Evolutionary conservation across 305 asterid species (phyloP).

Genomic region (Solanum hybrid): DNA sequence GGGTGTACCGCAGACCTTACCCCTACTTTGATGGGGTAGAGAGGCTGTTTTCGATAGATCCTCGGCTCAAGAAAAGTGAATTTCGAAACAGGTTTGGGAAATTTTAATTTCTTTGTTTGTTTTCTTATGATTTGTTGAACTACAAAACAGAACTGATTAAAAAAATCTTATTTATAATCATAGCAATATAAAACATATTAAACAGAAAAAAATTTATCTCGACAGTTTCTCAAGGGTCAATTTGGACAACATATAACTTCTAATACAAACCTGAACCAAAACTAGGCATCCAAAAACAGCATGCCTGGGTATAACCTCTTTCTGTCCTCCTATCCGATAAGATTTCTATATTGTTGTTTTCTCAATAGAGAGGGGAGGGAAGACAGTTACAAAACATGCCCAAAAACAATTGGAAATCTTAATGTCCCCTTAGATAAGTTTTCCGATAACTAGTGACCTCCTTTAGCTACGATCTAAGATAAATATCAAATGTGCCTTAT

Average conservation of each 20-base stretch:
- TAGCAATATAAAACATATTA: neutral
- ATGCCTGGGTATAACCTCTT: neutral
- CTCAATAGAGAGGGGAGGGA: neutral
- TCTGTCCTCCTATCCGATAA: too few species aligned
- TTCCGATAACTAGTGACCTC: neutral
- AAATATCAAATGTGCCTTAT: neutral
- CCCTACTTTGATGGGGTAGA: neutral
- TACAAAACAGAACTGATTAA: neutral
- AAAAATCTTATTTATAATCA: neutral
- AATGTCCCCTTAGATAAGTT: neutral
- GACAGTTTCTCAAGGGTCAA: neutral
- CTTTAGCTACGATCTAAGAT: neutral
- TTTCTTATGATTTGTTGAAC: neutral
- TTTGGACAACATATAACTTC: neutral
- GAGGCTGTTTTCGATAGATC: neutral
- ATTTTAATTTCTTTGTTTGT: neutral
- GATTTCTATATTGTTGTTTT: neutral
- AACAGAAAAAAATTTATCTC: neutral
- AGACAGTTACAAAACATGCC: neutral
- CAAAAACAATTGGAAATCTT: neutral
- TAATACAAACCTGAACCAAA: neutral
- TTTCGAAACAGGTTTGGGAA: neutral
- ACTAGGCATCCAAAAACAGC: neutral
- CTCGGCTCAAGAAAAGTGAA: neutral
- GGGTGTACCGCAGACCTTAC: neutral